Conservation (phyloP, 2,329 filamentous ascomycete species). For the Colletotrichum graminicola region DNA sequence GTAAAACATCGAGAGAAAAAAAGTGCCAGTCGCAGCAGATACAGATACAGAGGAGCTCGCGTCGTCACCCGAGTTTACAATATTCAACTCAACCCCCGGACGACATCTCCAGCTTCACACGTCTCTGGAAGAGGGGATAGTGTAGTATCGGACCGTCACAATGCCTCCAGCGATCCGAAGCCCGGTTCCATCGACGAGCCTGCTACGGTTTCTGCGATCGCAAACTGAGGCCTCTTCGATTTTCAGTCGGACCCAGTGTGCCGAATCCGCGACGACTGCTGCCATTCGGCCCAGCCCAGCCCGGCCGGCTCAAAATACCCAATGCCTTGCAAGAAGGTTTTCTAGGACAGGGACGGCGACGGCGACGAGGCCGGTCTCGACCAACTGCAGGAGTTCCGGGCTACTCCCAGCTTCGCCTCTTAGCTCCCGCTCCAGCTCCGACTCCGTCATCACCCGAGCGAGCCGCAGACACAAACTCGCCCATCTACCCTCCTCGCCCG, state of each 20-base stretch:
- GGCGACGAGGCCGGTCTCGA: slow-evolving; percentile 43
- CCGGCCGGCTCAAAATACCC: slow-evolving; percentile 20
- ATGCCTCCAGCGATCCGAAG: slow-evolving; percentile 56
- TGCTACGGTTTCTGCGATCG: slow-evolving; percentile 79
- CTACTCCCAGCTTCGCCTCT: slow-evolving; percentile 50
- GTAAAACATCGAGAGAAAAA: slow-evolving; percentile 27
- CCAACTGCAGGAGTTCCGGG: slow-evolving; percentile 31
- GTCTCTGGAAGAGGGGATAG: not conserved
- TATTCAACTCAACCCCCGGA: not conserved
- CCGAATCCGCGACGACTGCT: slow-evolving; percentile 22
- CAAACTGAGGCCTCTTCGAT: slow-evolving; percentile 73
- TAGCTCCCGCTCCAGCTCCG: slow-evolving; percentile 45
- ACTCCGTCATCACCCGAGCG: slow-evolving; percentile 38
- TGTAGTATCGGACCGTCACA: slow-evolving; percentile 42
- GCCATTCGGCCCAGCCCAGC: slow-evolving; percentile 5
- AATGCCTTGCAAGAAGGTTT: slow-evolving; percentile 24
- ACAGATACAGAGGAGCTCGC: not conserved
- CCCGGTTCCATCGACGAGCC: slow-evolving; percentile 65
- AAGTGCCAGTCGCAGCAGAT: slow-evolving; percentile 20
- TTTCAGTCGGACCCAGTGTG: slow-evolving; percentile 56
- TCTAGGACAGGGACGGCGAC: slow-evolving; percentile 43
- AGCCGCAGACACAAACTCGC: slow-evolving; percentile 19
- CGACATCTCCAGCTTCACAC: slow-evolving; percentile 2
- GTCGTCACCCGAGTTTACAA: not conserved
- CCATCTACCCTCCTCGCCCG: not conserved